Base-by-base conservation (phyloP, 2,329 filamentous ascomycete species). In the Eutypella sp. region DNA sequence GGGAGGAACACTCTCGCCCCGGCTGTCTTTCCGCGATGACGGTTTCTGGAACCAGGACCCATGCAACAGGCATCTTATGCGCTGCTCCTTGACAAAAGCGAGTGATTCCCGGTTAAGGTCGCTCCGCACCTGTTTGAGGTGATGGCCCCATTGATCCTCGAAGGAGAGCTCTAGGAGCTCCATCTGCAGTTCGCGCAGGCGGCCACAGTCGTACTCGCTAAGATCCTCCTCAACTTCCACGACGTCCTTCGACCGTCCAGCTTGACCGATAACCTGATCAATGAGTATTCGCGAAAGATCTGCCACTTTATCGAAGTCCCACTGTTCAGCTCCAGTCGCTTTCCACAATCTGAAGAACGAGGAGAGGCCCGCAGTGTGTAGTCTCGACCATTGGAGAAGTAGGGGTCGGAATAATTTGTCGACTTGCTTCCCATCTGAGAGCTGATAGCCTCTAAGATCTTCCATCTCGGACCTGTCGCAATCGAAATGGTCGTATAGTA, bases 71-170 rank as follows among this genome's bases (percentile, higher is more conserved):
- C 91, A 96, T 44, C 93, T 80, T 50, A 97, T 87, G 31, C 93
- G 83, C 66, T 99, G 93, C 69, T 99, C 93, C 67, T 96, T 96
- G 67, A 97, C 88, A 61, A 99, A 99, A 59, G 96, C 89, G 44
- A 96, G 71, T 10, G 92, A 90, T 66, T 99, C 93, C 58, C 92
- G 84, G 56, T 89, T 87, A 38, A 97, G 76, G 64, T 95, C 89
- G 45, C 96, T 89, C 27, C 90, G 85, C n/a, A 96, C 88, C 67
- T 93, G 89, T 52, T 81, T 81, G 23, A 99, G 75, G 67, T 97
- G 90, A 51, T 87, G 81, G 11, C 91, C 91, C 93, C 93, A 99
- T 41, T 87, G 87, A 62, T 95, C 89, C 64, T 97, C 92, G 61
- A 97, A 97, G 0, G 89, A 88, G 53, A 93, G 73, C 62, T 95